Base-by-base conservation (phyloP, 768 basidiomycete species). In the Mycena kentingensis region DNA sequence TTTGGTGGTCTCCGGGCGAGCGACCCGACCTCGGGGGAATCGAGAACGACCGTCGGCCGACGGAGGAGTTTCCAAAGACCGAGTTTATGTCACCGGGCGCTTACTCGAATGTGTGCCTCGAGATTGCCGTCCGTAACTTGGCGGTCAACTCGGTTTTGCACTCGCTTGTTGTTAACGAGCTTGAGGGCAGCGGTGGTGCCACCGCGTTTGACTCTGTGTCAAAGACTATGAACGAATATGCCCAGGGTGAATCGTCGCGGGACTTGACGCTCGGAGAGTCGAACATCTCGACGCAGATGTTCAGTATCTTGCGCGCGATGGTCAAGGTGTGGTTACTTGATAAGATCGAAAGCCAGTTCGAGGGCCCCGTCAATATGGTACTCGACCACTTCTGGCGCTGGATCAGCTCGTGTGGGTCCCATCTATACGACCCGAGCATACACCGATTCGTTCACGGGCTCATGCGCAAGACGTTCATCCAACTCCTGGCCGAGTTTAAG, bases 381-480 rank as follows among this genome's bases (percentile, higher is more conserved):
- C 80, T 97, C 46, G 90, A 95, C 63, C 94, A 98, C 70, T 98
- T 98, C 73, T 98, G 95, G 93, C 79, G 97, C 36, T 99, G 97
- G 97, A 81, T 97, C 58, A 89, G 86, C 67, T 93, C 93, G 2
- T 84, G 81, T 37, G 78, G 85, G 5, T 90, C 94, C 16, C 80
- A 86, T 52, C 83, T 98, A 75, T 95, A 93, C 66, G 97, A 99
- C 64, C 86, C 93, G 2, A 87, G 91, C 52, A 78, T 99, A 5
- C 93, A 98, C 65, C 85, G 89, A 1, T 99, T 99, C 69, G 75
- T 98, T 8, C 88, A 95, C 60, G 90, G 93, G 13, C 80, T 98
- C 41, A 99, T 99, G 97, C 85, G 91, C 54, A 98, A 99, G 75
- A 94, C 91, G 0, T 98, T 98, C 73, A 90, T 97, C 51, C 97